Evolutionary conservation across 129 eudicot species (phyloP).

Genomic region (Chrysanthemum lavandulifolium): DNA sequence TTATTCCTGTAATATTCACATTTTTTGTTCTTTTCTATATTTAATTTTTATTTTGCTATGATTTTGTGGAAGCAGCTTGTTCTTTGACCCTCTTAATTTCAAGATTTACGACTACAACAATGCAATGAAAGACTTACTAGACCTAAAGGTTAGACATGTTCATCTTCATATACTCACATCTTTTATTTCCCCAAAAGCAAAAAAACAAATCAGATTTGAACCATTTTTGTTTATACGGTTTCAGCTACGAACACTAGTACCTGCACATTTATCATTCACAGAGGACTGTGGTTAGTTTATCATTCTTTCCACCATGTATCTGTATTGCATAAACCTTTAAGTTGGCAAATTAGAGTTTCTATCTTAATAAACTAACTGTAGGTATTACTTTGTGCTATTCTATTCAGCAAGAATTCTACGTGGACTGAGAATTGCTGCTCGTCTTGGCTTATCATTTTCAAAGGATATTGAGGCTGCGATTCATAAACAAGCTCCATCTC

Average conservation of each 20-base stretch:
- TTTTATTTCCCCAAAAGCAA: not conserved
- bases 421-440: slow-evolving; percentile 94
- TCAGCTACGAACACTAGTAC: slow-evolving; percentile 79
- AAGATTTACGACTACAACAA: slow-evolving; percentile 66
- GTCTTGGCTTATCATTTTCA: slow-evolving; percentile 79
- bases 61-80: slow-evolving; percentile 66
- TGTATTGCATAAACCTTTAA: slow-evolving; percentile 12
- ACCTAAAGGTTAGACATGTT: slow-evolving; percentile 57
- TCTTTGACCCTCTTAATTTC: slow-evolving; percentile 74
- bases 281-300: slow-evolving; percentile 82
- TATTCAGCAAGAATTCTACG: slow-evolving; percentile 87
- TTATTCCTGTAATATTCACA: slow-evolving; percentile 7
- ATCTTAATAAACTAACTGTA: slow-evolving; percentile 13
- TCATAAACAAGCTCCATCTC: slow-evolving; percentile 50
- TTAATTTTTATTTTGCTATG: slow-evolving; percentile 10
- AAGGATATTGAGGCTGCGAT: slow-evolving; percentile 76
- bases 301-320: slow-evolving; percentile 11
- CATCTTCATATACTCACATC: not conserved
- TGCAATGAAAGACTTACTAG: slow-evolving; percentile 66
- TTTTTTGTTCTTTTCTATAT: not conserved
- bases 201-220: not conserved
- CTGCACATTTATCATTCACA: slow-evolving; percentile 77
- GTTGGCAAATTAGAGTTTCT: slow-evolving; percentile 11
- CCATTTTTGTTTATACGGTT: slow-evolving; percentile 16
- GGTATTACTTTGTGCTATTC: slow-evolving; percentile 16